Conservation (phyloP, 2,329 filamentous ascomycete species). For the Apiospora phragmitis region DNA sequence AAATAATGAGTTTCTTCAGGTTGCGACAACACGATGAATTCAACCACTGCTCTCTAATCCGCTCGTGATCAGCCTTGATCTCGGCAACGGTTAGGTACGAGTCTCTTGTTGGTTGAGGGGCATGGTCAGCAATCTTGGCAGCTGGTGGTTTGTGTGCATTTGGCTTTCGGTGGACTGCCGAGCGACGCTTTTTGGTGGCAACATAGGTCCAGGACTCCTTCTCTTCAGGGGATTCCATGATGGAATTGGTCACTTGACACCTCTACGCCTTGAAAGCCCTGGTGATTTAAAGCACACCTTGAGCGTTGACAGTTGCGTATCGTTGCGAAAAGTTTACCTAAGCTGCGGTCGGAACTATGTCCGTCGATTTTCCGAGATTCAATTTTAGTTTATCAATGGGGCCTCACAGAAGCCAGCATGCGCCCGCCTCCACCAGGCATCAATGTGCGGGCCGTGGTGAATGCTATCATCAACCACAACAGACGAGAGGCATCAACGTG, state of each 20-base stretch:
- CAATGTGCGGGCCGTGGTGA: background rate
- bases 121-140: background rate
- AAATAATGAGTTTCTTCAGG: conserved; percentile 36
- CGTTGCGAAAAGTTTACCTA: background rate
- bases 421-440: background rate
- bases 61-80: conserved; percentile 25
- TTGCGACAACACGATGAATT: conserved; percentile 29
- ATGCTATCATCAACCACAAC: background rate
- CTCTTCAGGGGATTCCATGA: background rate
- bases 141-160: background rate
- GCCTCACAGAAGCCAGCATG: background rate
- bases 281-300: background rate
- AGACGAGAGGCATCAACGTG: background rate
- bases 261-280: background rate
- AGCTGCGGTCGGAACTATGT: background rate
- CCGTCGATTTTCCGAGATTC: background rate
- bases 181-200: background rate
- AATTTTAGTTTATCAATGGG: background rate
- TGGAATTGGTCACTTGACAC: background rate
- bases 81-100: conserved; percentile 23
- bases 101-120: background rate
- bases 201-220: conserved; percentile 10
- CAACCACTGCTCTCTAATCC: conserved; percentile 24
- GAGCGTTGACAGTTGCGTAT: background rate
- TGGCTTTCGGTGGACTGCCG: background rate